These are phyloP conservation scores for Yueomyces sinensis DNA, from an alignment of 805 yeast species.

Conservation along the genomic window DNA sequence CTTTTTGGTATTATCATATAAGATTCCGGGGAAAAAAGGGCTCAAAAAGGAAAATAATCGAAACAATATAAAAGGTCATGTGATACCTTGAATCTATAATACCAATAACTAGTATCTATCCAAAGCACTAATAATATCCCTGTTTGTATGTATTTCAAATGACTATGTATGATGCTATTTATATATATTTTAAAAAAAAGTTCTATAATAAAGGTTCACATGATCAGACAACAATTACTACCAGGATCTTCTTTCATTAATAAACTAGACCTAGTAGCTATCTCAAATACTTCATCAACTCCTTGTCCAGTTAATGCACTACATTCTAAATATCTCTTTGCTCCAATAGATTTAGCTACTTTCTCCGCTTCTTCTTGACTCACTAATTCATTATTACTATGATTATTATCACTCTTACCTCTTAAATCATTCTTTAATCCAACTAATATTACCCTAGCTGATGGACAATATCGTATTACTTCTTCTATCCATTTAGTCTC, in stretches of 20 bases:
- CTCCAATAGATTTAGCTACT: conserved; percentile 70
- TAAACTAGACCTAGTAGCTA: conserved; percentile 75
- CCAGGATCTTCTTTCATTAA: conserved; percentile 37
- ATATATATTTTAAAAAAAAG: no score
- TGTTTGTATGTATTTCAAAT: no score
- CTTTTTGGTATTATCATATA: no score
- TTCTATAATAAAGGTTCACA: conserved; percentile 6
- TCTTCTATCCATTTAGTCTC: conserved; percentile 80
- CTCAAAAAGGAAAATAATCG: no score
- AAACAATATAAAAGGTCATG: no score
- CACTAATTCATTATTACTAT: conserved; percentile 32
- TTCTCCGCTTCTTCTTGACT: conserved; percentile 44
- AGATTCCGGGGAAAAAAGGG: no score
- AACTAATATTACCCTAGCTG: conserved; percentile 62
- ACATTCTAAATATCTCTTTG: conserved; percentile 73
- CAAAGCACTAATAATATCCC: no score
- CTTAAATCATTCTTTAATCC: conserved; percentile 81
- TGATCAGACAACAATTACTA: conserved; percentile 25
- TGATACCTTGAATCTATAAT: no score
- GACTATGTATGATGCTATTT: no score
- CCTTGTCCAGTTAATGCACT: conserved; percentile 90
- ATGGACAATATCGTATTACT: conserved; percentile 68
- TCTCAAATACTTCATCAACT: conserved; percentile 87
- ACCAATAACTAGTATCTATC: no score
- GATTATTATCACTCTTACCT: conserved; percentile 20